phyloP scores from a whole-genome alignment of 2,329 filamentous ascomycete species.

The Remersonia thermophila region DNA sequence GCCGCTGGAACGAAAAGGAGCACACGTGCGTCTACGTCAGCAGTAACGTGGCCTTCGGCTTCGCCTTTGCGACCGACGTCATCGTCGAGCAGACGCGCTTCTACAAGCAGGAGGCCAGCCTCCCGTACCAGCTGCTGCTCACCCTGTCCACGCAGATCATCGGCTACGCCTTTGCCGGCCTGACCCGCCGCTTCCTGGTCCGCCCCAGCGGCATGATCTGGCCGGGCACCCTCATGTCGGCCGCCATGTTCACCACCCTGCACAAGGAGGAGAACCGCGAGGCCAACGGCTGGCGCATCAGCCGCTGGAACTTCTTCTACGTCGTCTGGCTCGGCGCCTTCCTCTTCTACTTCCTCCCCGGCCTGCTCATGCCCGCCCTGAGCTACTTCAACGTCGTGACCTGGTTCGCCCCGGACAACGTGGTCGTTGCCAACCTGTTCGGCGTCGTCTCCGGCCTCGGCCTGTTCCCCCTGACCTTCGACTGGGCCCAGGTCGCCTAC shows the following conservation, averaged over 20 bases:
- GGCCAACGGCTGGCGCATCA: conserved; percentile 72
- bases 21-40: conserved; percentile 82
- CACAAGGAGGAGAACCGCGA: conserved; percentile 75
- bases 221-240: conserved; percentile 79
- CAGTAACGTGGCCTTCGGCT: conserved; percentile 81
- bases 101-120: conserved; percentile 67
- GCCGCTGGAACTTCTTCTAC: conserved; percentile 75
- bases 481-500: conserved; percentile 83
- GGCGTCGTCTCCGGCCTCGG: conserved; percentile 76
- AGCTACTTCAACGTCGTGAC: conserved; percentile 85
- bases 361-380: conserved; percentile 68
- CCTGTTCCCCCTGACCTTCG: conserved; percentile 75
- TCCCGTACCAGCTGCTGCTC: conserved; percentile 69
- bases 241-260: conserved; percentile 77
- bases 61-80: conserved; percentile 79
- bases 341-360: conserved; percentile 74
- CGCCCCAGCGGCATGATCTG: conserved; percentile 83
- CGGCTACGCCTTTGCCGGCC: conserved; percentile 74
- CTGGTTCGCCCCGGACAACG: conserved; percentile 76
- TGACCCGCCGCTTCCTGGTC: conserved; percentile 70
- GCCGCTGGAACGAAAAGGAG: conserved; percentile 78
- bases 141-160: conserved; percentile 79
- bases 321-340: conserved; percentile 59
- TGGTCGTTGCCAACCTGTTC: conserved; percentile 78
- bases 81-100: conserved; percentile 86